Evolutionary conservation across 306 rosid species (phyloP), one percentile per base, ranked within the genome.

Genomic region (Cucumis sativus): DNA sequence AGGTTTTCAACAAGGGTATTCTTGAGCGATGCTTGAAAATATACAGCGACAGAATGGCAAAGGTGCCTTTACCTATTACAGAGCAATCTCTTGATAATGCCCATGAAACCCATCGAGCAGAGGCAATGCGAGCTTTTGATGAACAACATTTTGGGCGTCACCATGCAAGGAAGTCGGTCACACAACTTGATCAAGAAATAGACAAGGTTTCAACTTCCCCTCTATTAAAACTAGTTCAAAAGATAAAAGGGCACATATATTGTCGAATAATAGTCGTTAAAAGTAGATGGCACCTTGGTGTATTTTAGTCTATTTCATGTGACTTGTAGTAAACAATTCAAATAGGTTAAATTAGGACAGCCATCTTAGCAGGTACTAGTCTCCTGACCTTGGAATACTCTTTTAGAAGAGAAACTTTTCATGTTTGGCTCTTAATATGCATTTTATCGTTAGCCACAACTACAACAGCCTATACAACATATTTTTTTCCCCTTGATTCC

Each of bases 1-100:
- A 94, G 84, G 86, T 94, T 83, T 94, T 94, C 87, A 94, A 94
- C 79, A 94, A 90, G 86, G 96, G 88, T 75, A 86, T 94, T 80
- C 97, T 94, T 79, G 98, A 94, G 86, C 86, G 90, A 75, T 94
- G 98, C 77, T 80, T 94, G 70, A 90, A 91, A 85, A 77, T 91
- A 69, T 91, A 91, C 71, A 78, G 71, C 78, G 91, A 89, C 82
- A 81, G 68, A 79, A 87, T 94, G 91, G 79, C 47, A 30, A 86
- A 63, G 59, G 77, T 90, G 87, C 76, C 13, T 79, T 84, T 94
- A 82, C 98, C 98, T 45, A 83, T 84, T 17, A 59, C 92, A 13
- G 92, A 85, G 81, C 83, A 86, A 83, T 84, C 80, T 83, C 79
- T 91, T 78, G 83, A 83, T 76, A 89, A 77, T 58, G 80, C 84